These are phyloP conservation scores for Entoloma clypeatum DNA, from an alignment of 1,284 basidiomycete genomes.

Conservation along the genomic window DNA sequence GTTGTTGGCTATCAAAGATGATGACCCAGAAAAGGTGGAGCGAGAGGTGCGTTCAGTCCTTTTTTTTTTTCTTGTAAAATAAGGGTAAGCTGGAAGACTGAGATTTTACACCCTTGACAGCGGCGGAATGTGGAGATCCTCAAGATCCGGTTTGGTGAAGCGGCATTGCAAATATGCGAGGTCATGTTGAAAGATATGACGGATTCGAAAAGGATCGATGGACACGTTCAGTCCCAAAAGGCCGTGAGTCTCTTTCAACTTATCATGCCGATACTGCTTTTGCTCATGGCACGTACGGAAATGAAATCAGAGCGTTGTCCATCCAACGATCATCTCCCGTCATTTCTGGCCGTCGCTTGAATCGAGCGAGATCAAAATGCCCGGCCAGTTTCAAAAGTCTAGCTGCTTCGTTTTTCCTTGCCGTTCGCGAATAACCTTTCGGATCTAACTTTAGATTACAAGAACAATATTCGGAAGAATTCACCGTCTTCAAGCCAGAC, in stretches of 20 bases:
- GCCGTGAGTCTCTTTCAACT: constrained; percentile 41
- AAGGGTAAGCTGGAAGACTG: not conserved
- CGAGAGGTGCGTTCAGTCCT: constrained; percentile 61
- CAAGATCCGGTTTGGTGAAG: constrained; percentile 91
- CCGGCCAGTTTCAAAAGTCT: constrained; percentile 77
- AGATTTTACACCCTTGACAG: constrained; percentile 36
- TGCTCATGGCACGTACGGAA: not conserved
- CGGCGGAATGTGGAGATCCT: constrained; percentile 88
- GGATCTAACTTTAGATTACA: constrained; percentile 50
- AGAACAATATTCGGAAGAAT: constrained; percentile 73
- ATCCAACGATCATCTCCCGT: constrained; percentile 86
- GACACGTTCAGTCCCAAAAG: constrained; percentile 74
- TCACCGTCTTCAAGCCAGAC: constrained; percentile 81
- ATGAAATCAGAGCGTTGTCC: constrained; percentile 57
- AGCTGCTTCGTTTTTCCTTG: constrained; percentile 30
- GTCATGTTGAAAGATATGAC: constrained; percentile 96
- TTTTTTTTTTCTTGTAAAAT: not conserved
- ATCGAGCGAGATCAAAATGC: constrained; percentile 69
- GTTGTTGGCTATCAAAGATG: constrained; percentile 74
- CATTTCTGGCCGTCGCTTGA: constrained; percentile 92
- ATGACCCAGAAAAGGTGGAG: constrained; percentile 78
- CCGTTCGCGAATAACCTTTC: not conserved
- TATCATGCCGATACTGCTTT: not conserved
- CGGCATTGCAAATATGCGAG: constrained; percentile 87
- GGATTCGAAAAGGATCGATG: constrained; percentile 85